Evolutionary conservation across 352 stramenopile species (phyloP).

Genomic region (Phytophthora crassamura): DNA sequence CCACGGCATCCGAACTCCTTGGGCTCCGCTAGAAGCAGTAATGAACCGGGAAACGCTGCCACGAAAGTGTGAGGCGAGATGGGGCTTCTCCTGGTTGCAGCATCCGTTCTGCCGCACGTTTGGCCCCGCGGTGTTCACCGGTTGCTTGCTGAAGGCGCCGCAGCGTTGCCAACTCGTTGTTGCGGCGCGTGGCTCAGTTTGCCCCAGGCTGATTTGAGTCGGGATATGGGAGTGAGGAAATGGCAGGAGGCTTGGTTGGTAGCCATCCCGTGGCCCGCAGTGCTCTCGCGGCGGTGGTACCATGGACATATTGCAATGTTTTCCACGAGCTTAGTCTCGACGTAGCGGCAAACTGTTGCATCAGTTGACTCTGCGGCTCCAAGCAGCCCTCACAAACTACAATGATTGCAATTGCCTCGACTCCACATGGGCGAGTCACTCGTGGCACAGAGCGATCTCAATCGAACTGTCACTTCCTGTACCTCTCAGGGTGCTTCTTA

Average conservation of each 20-base stretch:
- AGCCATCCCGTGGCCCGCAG: slow-evolving; percentile 3
- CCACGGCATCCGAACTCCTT: slow-evolving; percentile 19
- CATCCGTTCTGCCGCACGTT: neutral
- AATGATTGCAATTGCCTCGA: neutral
- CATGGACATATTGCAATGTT: neutral
- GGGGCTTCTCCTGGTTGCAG: neutral
- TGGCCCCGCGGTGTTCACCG: neutral
- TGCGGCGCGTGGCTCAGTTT: slow-evolving; percentile 16
- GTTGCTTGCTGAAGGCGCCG: neutral
- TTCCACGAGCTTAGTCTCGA: slow-evolving; percentile 2
- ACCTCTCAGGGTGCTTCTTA: slow-evolving; percentile 10
- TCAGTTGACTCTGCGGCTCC: slow-evolving; percentile 13
- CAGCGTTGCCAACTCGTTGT: slow-evolving; percentile 17
- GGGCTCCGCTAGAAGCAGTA: slow-evolving; percentile 17
- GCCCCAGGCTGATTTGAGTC: slow-evolving; percentile 20
- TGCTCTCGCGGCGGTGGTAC: neutral
- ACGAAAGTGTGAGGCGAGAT: slow-evolving; percentile 14
- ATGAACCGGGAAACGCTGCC: slow-evolving; percentile 26
- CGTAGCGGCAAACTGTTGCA: slow-evolving; percentile 14
- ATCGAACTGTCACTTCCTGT: slow-evolving; percentile 23
- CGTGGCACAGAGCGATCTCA: slow-evolving; percentile 16
- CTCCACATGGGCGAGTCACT: slow-evolving; percentile 30
- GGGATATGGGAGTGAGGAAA: slow-evolving; percentile 9
- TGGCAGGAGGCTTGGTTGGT: slow-evolving; percentile 6
- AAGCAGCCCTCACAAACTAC: slow-evolving; percentile 7